These are phyloP conservation scores for Nepenthes alata DNA, from an alignment of 179 eudicot genomes.

Conservation along the genomic window DNA sequence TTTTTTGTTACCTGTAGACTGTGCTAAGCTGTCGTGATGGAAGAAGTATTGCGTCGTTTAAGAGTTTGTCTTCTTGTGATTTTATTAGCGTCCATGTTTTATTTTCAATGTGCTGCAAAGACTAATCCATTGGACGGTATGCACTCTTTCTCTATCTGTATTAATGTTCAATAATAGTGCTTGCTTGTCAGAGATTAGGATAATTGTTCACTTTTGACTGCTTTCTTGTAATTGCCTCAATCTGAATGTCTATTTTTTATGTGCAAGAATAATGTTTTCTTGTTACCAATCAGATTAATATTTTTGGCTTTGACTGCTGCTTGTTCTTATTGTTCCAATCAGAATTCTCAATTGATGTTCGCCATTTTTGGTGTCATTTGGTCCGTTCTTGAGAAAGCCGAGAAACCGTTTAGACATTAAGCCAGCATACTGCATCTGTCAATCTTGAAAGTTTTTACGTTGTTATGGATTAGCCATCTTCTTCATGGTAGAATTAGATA, in stretches of 20 bases:
- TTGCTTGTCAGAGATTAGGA: not conserved
- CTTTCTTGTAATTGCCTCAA: no score
- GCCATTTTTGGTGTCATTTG: no score
- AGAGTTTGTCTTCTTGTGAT: not conserved
- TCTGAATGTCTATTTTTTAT: no score
- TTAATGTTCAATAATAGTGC: not conserved
- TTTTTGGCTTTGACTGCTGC: no score
- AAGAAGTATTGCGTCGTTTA: not conserved
- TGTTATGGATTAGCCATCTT: constrained; percentile 1
- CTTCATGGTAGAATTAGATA: no score
- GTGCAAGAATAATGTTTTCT: no score
- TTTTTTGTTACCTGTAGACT: not conserved
- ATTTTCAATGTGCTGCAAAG: not conserved
- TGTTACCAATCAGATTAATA: no score
- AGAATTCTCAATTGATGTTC: no score
- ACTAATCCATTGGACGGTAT: constrained; percentile 10
- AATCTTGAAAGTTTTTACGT: not conserved
- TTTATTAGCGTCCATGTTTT: not conserved
- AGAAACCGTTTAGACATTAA: not conserved
- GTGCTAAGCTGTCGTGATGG: not conserved
- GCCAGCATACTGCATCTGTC: not conserved
- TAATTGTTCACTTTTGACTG: no score
- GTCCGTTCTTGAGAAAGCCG: not conserved
- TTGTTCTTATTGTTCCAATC: no score
- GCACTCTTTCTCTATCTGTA: not conserved